Evolutionary conservation across 768 basidiomycete species (phyloP).

Genomic region (Phanerodontia chrysosporium): DNA sequence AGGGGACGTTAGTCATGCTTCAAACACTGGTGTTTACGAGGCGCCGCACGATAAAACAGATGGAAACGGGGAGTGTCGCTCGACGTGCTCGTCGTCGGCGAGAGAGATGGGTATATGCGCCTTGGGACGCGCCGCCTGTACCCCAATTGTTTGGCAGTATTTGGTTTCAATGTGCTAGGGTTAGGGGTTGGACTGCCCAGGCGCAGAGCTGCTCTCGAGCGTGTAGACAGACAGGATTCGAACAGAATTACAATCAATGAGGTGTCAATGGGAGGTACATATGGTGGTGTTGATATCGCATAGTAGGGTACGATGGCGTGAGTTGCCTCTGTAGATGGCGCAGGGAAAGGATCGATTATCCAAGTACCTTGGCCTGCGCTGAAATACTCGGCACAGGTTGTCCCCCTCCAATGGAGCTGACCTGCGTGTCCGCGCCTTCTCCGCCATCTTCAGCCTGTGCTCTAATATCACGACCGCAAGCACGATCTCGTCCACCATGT

Average conservation of each 20-base stretch:
- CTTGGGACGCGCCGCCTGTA: not conserved
- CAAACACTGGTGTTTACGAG: conserved; percentile 58
- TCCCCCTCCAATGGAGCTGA: not conserved
- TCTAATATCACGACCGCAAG: not conserved
- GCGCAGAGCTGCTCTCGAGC: no score
- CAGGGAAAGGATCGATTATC: no score
- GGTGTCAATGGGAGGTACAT: no score
- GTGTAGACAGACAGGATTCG: no score
- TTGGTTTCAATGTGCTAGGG: not conserved
- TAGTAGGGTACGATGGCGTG: no score
- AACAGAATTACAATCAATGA: no score
- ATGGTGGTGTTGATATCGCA: no score
- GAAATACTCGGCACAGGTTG: not conserved
- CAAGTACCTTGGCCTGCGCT: not conserved
- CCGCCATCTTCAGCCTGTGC: not conserved
- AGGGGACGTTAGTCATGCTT: conserved; percentile 75
- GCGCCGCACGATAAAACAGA: conserved; percentile 71
- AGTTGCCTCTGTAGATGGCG: no score
- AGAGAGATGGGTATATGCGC: not conserved
- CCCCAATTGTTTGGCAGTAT: not conserved
- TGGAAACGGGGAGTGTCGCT: not conserved
- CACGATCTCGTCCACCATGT: not conserved
- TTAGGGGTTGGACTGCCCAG: no score
- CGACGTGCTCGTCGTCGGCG: conserved; percentile 1
- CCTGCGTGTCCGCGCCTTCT: not conserved